Base-by-base conservation (phyloP, 176 grass and related monocot species). In the Musa schizocarpa region DNA sequence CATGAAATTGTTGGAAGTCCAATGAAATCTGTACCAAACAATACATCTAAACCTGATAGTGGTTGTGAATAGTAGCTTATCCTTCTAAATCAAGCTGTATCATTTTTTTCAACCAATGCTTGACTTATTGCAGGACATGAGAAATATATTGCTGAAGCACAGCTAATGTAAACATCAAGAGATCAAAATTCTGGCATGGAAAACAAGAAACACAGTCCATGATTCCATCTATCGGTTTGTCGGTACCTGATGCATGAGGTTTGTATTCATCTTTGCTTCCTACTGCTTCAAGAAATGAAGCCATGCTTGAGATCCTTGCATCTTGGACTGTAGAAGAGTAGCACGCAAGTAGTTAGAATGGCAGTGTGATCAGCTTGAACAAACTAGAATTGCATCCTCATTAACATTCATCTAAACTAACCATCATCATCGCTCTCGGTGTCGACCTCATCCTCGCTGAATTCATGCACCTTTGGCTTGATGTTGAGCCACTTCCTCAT, bases 401-500 rank as follows among this genome's bases (percentile, higher is more conserved):
- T 34, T 50, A 74, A 57, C 1, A 74, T 52, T 53, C 20, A 50
- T 52, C 56, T 19, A 11, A 22, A 17, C 72, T 54, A 72, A 85
- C 75, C 82, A 74, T 81, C 84, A 74, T 86, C 86, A 22, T 86
- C 86, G 21, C 83, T 83, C 72, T 88, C 78, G 11, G 86, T 82
- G 62, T 86, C 89, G 53, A 84, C 50, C 82, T 92, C 89, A 68
- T 88, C 89, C 83, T 88, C 86, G 64, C 89, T 92, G 83, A 92
- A 92, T 73, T 88, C 89, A 71, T 88, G 76, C 73, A 88, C 68
- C 68, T 92, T 92, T 9, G 89, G 83, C 83, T 71, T 86, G 63
- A 88, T 92, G 78, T 92, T 92, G 73, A 92, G 71, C 86, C 83
- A 92, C 82, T 92, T 92, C 63, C 71, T 88, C 86, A 86, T 75